Conservation (phyloP, 495 filamentous ascomycete genomes). For the Hypoxylon crocopeplum region DNA sequence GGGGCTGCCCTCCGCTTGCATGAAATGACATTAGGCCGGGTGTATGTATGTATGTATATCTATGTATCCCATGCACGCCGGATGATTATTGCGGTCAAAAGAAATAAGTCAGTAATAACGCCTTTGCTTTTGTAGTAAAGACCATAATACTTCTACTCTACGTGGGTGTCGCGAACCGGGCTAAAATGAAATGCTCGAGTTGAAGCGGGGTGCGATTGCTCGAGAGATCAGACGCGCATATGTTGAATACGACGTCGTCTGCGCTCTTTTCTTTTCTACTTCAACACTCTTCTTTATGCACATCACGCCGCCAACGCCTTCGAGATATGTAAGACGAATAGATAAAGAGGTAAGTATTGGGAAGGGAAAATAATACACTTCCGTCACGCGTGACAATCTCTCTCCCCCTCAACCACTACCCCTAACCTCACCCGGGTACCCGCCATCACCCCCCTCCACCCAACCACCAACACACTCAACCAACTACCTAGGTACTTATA, state of each 20-base stretch:
- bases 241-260: not conserved
- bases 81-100: not conserved
- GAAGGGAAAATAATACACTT: not conserved
- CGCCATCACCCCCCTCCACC: not conserved
- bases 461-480: not conserved
- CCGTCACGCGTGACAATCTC: not conserved
- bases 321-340: not conserved
- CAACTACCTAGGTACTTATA: no score
- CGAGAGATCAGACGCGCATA: not conserved
- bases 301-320: conserved; percentile 4
- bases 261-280: not conserved
- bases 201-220: conserved; percentile 1
- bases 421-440: no score
- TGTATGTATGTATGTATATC: conserved; percentile 18
- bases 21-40: conserved; percentile 1
- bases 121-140: not conserved
- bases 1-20: conserved; percentile 10
- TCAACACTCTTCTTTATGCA: not conserved
- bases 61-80: conserved; percentile 2
- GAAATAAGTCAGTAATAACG: not conserved
- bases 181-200: not conserved
- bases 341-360: no score
- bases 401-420: not conserved
- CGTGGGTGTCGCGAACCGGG: not conserved
- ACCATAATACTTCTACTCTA: not conserved